Base-by-base conservation (phyloP, 257 asterid genomes). In the Pogostemon cablin region DNA sequence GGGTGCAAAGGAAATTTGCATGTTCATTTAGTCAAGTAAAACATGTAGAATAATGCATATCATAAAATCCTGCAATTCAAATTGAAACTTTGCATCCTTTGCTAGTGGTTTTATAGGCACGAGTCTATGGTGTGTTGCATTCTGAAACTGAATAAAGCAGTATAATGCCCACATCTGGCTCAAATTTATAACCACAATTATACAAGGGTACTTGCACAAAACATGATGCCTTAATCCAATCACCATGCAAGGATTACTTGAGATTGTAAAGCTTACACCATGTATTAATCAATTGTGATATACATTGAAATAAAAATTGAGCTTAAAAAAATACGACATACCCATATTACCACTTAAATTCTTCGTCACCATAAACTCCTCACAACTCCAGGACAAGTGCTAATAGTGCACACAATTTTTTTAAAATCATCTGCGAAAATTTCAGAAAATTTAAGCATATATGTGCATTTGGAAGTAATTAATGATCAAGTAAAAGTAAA, bases 161-260 rank as follows among this genome's bases (percentile, higher is more conserved):
- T 85, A 91, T 54, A 93, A 68, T 2, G 99, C 99, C 99, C 98
- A 91, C 96, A 89, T 91, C 84, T 91, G 99, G 76, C 99, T 89
- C 83, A 93, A 93, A 81, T 91, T 91, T 76, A 87, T 68, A 53
- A 91, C 88, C 11, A 84, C 81, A 3, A 96, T 86, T 49, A 95
- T 75, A 66, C 91, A 95, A 0, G 96, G 98, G 77, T 91, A 95
- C 87, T 97, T 93, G 87, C 76, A 76, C 63, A 72, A 61, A 74
- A 55, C 50, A 50, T 11, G 32, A 1, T 25, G 32, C 32, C 32
- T 25, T 25, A 25, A 25, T 25, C 32, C 32, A 25, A 25, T 25
- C 32, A 25, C 32, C 32, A 25, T 25, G 32, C 32, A 25, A 25
- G 1, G 2, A 25, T 25, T 25, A 25, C 32, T 25, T 25, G 32